Evolutionary conservation across 1,139 yeast genomes (phyloP).

Genomic region (Meyerozyma guilliermondii): DNA sequence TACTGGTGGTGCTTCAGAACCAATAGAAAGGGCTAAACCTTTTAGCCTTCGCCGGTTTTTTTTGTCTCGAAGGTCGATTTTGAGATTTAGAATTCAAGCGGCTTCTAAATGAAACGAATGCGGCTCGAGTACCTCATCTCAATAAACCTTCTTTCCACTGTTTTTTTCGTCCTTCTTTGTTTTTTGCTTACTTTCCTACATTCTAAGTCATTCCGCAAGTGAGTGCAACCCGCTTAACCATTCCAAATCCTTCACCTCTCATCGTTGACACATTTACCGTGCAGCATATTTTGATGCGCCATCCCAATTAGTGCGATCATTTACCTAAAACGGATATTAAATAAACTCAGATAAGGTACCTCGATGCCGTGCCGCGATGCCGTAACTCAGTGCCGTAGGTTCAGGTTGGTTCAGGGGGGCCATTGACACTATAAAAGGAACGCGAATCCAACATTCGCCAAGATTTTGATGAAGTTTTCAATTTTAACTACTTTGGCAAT

Average conservation of each 20-base stretch:
- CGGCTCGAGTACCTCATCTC: too few relatives aligned
- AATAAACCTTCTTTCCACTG: too few relatives aligned
- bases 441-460: background rate
- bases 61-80: too few relatives aligned
- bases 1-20: too few relatives aligned
- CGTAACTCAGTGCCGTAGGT: background rate
- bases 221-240: too few relatives aligned
- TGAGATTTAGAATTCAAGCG: too few relatives aligned
- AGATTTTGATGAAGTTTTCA: conserved; percentile 12
- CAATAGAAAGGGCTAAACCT: too few relatives aligned
- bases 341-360: background rate
- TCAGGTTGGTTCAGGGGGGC: background rate
- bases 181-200: too few relatives aligned
- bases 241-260: background rate
- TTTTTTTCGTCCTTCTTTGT: too few relatives aligned
- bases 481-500: conserved; percentile 9
- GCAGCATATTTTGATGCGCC: background rate
- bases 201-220: too few relatives aligned
- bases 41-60: too few relatives aligned
- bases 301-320: background rate
- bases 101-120: too few relatives aligned
- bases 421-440: background rate
- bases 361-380: background rate
- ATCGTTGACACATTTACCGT: background rate
- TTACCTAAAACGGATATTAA: background rate